These are phyloP conservation scores for Acanthamoeba castellanii DNA, from an alignment of 208 protist species.

Conservation along the genomic window DNA sequence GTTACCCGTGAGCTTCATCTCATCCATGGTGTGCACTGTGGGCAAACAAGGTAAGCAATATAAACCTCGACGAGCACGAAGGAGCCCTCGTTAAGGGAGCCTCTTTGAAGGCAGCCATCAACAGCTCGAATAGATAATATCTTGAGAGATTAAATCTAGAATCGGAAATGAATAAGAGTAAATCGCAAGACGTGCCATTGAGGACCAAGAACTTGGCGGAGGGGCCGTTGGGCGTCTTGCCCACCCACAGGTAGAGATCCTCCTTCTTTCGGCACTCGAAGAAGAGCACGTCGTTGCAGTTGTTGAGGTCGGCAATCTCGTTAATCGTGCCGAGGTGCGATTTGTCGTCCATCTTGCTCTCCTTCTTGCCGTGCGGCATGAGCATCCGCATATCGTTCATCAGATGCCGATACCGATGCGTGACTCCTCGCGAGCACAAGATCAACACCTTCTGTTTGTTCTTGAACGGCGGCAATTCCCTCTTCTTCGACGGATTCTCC, in stretches of 20 bases:
- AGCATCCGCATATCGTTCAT: constrained; percentile 94
- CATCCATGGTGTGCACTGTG: constrained; percentile 96
- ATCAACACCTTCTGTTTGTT: constrained; percentile 96
- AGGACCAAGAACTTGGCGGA: constrained; percentile 96
- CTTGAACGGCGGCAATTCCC: constrained; percentile 50
- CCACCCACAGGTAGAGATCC: constrained; percentile 96
- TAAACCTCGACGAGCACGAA: neutral
- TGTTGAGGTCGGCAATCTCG: constrained; percentile 94
- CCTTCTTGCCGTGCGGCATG: constrained; percentile 95
- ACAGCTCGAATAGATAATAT: no score
- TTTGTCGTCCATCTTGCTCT: constrained; percentile 74
- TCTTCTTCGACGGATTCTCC: neutral
- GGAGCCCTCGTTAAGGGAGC: neutral
- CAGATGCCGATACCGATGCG: constrained; percentile 94
- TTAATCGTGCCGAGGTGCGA: constrained; percentile 87
- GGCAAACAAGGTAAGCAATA: neutral
- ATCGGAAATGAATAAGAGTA: neutral
- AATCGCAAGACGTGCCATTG: constrained; percentile 87
- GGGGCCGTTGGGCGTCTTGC: constrained; percentile 94
- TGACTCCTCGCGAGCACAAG: constrained; percentile 93
- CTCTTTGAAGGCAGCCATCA: no score
- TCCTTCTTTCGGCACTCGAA: constrained; percentile 92
- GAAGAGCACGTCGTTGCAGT: constrained; percentile 95
- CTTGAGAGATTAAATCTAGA: no score
- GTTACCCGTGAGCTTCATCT: constrained; percentile 98